Conservation (phyloP, 2,329 filamentous ascomycete species). For the Cercospora sp. region DNA sequence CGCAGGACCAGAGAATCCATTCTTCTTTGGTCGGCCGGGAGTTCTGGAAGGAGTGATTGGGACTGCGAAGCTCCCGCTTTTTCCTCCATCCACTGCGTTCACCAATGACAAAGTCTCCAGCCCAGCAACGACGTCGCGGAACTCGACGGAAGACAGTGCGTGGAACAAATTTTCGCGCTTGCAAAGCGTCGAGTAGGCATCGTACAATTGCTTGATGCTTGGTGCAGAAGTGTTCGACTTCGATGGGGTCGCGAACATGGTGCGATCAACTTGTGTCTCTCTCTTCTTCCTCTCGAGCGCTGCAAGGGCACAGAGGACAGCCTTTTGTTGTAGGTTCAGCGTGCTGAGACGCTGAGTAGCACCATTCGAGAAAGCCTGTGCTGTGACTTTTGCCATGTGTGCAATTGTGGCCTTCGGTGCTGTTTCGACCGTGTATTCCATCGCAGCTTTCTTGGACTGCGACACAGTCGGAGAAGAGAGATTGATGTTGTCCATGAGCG, state of each 20-base stretch:
- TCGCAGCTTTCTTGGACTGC: slow-evolving; percentile 43
- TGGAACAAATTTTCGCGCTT: slow-evolving; percentile 86
- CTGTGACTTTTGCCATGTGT: slow-evolving; percentile 88
- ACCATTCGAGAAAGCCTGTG: slow-evolving; percentile 86
- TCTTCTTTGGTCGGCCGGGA: slow-evolving; percentile 49
- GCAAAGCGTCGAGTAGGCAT: slow-evolving; percentile 80
- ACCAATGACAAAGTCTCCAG: slow-evolving; percentile 85
- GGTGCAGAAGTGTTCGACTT: slow-evolving; percentile 58
- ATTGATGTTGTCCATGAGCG: slow-evolving; percentile 80
- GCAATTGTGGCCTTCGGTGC: slow-evolving; percentile 87
- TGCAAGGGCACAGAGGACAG: slow-evolving; percentile 83
- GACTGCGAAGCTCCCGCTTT: slow-evolving; percentile 63
- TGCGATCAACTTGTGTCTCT: slow-evolving; percentile 38
- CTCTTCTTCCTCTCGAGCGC: slow-evolving; percentile 79
- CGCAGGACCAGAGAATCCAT: slow-evolving; percentile 45
- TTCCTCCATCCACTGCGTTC: slow-evolving; percentile 65
- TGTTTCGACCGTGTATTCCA: slow-evolving; percentile 66
- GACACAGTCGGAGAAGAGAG: slow-evolving; percentile 58
- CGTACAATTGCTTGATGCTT: slow-evolving; percentile 80
- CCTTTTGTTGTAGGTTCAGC: slow-evolving; percentile 95
- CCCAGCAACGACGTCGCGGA: slow-evolving; percentile 86
- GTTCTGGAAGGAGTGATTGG: slow-evolving; percentile 67
- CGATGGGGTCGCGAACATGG: slow-evolving; percentile 45
- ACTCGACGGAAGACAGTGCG: slow-evolving; percentile 86
- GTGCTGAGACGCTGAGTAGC: slow-evolving; percentile 79